phyloP scores from a whole-genome alignment of 352 stramenopile genomes.

The Globisporangium nunn region DNA sequence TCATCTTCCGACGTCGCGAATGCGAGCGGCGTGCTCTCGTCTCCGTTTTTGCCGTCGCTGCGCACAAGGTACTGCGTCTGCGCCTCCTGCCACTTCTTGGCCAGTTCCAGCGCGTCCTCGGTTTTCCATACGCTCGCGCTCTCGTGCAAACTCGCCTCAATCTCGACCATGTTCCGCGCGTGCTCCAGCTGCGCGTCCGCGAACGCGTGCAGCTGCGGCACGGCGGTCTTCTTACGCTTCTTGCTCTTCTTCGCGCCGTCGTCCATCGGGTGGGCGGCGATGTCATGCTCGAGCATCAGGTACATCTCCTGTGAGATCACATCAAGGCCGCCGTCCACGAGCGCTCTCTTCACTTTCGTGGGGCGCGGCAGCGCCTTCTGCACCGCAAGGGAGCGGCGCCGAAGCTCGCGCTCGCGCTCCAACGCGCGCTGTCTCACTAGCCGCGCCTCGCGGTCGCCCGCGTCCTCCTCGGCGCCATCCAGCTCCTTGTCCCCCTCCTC shows the following conservation, averaged over 20 bases:
- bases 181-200: constrained; percentile 56
- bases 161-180: constrained; percentile 68
- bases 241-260: constrained; percentile 33
- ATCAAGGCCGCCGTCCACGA: constrained; percentile 36
- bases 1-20: constrained; percentile 36
- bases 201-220: constrained; percentile 33
- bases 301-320: constrained; percentile 60
- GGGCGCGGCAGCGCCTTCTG: constrained; percentile 69
- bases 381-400: constrained; percentile 56
- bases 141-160: constrained; percentile 58
- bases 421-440: constrained; percentile 36
- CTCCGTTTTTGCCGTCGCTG: constrained; percentile 1
- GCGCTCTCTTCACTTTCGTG: constrained; percentile 37
- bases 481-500: constrained; percentile 14
- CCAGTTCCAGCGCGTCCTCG: constrained; percentile 11
- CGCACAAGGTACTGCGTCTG: constrained; percentile 37
- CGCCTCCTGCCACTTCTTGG: constrained; percentile 26
- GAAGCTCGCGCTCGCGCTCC: constrained; percentile 50
- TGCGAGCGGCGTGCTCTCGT: constrained; percentile 20
- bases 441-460: constrained; percentile 71
- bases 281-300: constrained; percentile 56
- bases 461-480: constrained; percentile 46
- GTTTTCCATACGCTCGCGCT: constrained; percentile 32
- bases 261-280: constrained; percentile 35
- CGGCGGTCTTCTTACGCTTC: constrained; percentile 50